Conservation (phyloP, 768 basidiomycete species). For the Austroboletus festivus region DNA sequence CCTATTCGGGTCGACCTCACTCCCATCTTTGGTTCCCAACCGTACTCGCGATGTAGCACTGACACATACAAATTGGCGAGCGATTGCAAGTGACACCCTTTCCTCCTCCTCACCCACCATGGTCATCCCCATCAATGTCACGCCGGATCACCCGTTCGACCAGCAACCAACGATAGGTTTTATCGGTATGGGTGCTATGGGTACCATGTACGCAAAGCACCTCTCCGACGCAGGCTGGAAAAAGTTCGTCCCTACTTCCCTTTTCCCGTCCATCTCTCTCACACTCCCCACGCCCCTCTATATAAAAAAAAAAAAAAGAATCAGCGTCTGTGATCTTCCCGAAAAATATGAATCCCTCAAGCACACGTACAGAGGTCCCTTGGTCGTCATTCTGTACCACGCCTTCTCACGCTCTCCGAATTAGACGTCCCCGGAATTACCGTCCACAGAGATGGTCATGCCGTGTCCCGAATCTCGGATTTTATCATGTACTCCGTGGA, state of each 20-base stretch:
- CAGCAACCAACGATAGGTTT: conserved; percentile 80
- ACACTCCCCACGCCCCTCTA: neutral
- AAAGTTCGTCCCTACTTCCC: conserved; percentile 46
- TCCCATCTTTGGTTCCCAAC: too few species aligned
- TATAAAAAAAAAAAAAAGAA: too few species aligned
- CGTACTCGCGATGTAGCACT: too few species aligned
- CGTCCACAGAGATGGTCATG: conserved; percentile 77
- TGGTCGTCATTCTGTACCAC: neutral
- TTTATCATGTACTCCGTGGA: conserved; percentile 96
- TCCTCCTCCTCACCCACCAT: neutral
- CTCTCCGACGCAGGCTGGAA: conserved; percentile 82
- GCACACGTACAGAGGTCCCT: conserved; percentile 55
- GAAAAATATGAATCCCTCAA: conserved; percentile 64
- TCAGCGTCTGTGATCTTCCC: conserved; percentile 86
- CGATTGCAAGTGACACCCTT: too few species aligned
- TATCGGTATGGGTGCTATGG: conserved; percentile 99
- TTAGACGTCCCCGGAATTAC: conserved; percentile 59
- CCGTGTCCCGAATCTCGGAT: conserved; percentile 85
- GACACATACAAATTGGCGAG: too few species aligned
- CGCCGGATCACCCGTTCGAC: conserved; percentile 35
- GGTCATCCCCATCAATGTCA: conserved; percentile 25
- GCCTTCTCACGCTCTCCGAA: conserved; percentile 10
- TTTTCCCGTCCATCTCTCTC: neutral
- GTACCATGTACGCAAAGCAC: conserved; percentile 84
- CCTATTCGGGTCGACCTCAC: too few species aligned